Evolutionary conservation across 164 flowering plant genomes (phyloP).

Genomic region (Annona squamosa): DNA sequence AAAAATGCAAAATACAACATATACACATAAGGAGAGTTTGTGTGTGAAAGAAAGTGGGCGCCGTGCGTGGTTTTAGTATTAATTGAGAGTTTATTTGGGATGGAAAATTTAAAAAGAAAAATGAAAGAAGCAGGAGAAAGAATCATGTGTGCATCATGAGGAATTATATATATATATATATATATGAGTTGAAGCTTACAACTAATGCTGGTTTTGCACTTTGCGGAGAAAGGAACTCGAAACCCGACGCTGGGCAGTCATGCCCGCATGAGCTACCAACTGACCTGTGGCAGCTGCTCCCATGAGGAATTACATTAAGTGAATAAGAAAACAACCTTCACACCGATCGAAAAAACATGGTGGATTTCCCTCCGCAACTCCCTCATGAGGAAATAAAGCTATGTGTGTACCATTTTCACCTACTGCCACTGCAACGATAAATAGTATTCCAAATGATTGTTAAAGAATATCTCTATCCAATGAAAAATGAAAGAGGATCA

Average conservation of each 20-base stretch:
- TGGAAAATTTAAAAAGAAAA: neutral
- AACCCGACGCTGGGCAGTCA: too few species aligned
- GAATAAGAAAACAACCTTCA: neutral
- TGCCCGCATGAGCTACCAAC: too few species aligned
- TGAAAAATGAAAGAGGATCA: neutral
- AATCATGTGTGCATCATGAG: neutral
- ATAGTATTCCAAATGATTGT: neutral
- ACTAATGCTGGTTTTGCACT: too few species aligned
- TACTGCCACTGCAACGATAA: neutral
- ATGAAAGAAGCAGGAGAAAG: neutral
- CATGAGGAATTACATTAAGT: neutral
- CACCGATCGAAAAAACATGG: neutral
- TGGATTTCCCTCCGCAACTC: neutral
- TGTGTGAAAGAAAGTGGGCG: neutral
- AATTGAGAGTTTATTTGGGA: neutral
- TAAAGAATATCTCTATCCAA: neutral
- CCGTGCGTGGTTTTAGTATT: neutral
- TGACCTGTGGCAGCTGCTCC: too few species aligned
- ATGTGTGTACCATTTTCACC: neutral
- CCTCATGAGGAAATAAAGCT: neutral
- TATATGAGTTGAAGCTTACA: too few species aligned
- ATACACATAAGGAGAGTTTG: neutral
- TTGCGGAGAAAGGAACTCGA: too few species aligned
- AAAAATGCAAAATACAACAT: neutral
- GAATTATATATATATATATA: too few species aligned